Evolutionary conservation across 2,329 filamentous ascomycete genomes (phyloP).

Genomic region (Cryphonectria naterciae): DNA sequence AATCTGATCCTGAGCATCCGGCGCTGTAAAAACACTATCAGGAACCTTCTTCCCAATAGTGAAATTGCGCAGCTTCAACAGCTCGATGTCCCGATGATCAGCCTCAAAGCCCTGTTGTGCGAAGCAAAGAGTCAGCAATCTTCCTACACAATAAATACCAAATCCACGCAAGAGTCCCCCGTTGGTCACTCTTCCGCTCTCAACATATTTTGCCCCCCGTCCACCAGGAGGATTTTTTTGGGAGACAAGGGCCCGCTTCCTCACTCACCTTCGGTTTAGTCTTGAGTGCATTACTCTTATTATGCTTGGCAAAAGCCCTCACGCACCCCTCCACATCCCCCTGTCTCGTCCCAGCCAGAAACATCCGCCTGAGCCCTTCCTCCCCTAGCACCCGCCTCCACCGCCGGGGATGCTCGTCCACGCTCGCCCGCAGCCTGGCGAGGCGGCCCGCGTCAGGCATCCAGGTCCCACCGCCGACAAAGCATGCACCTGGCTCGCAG

Average conservation of each 20-base stretch:
- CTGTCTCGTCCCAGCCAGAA: conserved; percentile 61
- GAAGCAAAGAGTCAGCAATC: neutral
- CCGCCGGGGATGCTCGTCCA: conserved; percentile 72
- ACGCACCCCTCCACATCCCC: conserved; percentile 62
- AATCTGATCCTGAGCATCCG: conserved; percentile 68
- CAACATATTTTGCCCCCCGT: neutral
- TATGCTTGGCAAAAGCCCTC: conserved; percentile 71
- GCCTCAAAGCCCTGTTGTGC: conserved; percentile 69
- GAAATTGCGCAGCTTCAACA: conserved; percentile 81
- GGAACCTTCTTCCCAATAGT: conserved; percentile 69
- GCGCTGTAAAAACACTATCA: conserved; percentile 66
- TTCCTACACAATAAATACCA: conserved; percentile 13
- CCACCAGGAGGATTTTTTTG: neutral
- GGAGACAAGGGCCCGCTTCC: neutral
- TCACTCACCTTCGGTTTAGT: conserved; percentile 77
- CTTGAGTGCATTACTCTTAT: conserved; percentile 77
- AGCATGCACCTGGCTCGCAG: conserved; percentile 71
- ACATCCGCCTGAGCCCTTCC: conserved; percentile 63
- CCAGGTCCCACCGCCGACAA: conserved; percentile 84
- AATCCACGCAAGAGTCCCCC: neutral
- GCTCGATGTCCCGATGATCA: conserved; percentile 77
- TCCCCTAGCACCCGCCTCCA: conserved; percentile 71
- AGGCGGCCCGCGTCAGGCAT: conserved; percentile 72
- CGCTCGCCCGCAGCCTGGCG: conserved; percentile 69
- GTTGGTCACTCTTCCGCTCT: neutral